Percentiles rank a stretch among this genome's conserved stretches.
phyloP scores from a whole-genome alignment of 2,329 filamentous ascomycete genomes.

The Pestalotiopsis sp. region DNA sequence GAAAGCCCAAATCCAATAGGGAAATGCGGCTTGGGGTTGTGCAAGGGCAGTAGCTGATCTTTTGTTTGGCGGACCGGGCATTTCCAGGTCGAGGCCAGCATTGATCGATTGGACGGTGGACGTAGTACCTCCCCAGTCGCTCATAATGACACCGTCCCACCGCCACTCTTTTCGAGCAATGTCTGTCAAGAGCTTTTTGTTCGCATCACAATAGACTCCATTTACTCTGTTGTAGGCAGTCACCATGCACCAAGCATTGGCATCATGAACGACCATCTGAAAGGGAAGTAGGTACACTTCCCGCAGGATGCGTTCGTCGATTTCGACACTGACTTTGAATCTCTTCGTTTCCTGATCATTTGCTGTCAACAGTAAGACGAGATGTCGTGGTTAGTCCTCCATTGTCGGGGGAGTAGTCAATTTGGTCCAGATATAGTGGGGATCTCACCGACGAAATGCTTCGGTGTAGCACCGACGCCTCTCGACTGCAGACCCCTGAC shows the following conservation, averaged over 20 bases:
- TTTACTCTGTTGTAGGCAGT: constrained; percentile 64
- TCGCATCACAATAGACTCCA: constrained; percentile 35
- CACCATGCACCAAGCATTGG: constrained; percentile 57
- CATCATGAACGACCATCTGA: constrained; percentile 55
- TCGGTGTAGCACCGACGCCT: constrained; percentile 59
- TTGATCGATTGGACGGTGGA: constrained; percentile 51
- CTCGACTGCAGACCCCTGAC: constrained; percentile 58
- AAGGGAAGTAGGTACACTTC: constrained; percentile 63
- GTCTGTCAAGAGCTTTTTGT: constrained; percentile 46
- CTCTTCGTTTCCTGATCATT: constrained; percentile 64
- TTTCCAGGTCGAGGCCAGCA: constrained; percentile 61
- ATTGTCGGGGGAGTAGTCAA: not conserved
- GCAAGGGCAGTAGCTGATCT: constrained; percentile 37
- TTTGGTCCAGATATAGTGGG: not conserved
- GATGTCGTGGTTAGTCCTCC: not conserved
- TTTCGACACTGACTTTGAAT: constrained; percentile 56
- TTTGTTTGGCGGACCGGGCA: constrained; percentile 57
- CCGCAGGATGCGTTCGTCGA: constrained; percentile 57
- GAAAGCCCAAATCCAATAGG: not conserved
- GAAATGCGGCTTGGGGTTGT: constrained; percentile 37
- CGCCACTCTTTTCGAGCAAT: constrained; percentile 60
- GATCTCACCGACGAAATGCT: constrained; percentile 55
- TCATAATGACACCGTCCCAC: constrained; percentile 60
- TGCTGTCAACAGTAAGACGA: constrained; percentile 24
- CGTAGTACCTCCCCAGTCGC: constrained; percentile 63